phyloP scores from a whole-genome alignment of 2,329 filamentous ascomycete genomes.

The Microdochium paspali region DNA sequence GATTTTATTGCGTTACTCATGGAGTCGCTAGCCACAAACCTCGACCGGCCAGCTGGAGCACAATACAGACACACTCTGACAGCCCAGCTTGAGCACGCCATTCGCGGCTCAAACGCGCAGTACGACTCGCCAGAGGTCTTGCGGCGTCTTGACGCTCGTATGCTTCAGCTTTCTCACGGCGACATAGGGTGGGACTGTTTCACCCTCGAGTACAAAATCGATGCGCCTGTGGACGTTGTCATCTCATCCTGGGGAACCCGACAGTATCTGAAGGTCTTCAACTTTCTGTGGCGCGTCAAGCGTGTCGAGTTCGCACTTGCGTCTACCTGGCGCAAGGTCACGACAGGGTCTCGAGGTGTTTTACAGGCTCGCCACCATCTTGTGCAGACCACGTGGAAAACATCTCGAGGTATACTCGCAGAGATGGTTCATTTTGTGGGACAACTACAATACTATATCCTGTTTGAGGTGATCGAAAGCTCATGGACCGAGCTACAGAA shows the following conservation, averaged over 20 bases:
- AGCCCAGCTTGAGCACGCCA: slow-evolving; percentile 95
- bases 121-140: slow-evolving; percentile 90
- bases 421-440: slow-evolving; percentile 99
- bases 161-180: slow-evolving; percentile 91
- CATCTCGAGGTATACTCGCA: slow-evolving; percentile 75
- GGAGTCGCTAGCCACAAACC: slow-evolving; percentile 87
- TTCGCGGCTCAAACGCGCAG: slow-evolving; percentile 93
- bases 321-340: slow-evolving; percentile 88
- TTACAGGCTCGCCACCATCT: slow-evolving; percentile 62
- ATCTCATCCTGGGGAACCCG: slow-evolving; percentile 92
- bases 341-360: slow-evolving; percentile 90
- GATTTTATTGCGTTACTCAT: slow-evolving; percentile 96
- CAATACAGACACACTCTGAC: slow-evolving; percentile 96
- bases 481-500: slow-evolving; percentile 88
- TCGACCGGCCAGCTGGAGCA: slow-evolving; percentile 90
- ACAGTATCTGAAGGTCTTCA: slow-evolving; percentile 98
- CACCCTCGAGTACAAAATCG: slow-evolving; percentile 96
- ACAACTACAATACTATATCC: slow-evolving; percentile 95
- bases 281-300: slow-evolving; percentile 97
- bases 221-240: slow-evolving; percentile 91
- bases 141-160: slow-evolving; percentile 86
- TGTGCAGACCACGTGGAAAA: slow-evolving; percentile 78
- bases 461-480: slow-evolving; percentile 96
- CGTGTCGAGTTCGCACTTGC: slow-evolving; percentile 90
- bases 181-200: slow-evolving; percentile 99